Conservation (phyloP, 2,329 filamentous ascomycete genomes). For the Delphinella strobiligena region DNA sequence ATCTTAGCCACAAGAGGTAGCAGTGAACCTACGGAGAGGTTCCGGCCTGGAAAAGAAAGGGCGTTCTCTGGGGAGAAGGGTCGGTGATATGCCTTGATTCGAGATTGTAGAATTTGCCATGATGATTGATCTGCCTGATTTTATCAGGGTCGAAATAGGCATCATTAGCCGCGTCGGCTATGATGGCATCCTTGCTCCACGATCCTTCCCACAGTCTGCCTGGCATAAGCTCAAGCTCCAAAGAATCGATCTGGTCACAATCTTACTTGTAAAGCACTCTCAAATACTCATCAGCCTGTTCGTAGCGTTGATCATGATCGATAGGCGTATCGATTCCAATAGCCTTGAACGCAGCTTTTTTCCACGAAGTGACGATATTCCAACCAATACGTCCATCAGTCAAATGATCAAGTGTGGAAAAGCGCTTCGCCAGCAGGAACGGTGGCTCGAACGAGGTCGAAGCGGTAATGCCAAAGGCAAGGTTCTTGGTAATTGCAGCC, state of each 20-base stretch:
- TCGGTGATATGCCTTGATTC: conserved; percentile 33
- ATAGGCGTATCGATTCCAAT: conserved; percentile 47
- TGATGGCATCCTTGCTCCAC: conserved; percentile 45
- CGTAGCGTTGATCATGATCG: conserved; percentile 50
- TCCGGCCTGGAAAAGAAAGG: conserved; percentile 40
- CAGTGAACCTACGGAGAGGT: conserved; percentile 30
- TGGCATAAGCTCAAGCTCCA: no score
- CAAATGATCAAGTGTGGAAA: conserved; percentile 51
- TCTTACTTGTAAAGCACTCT: conserved; percentile 49
- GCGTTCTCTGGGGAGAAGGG: conserved; percentile 29
- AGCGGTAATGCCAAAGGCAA: conserved; percentile 51
- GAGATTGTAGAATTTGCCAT: conserved; percentile 42
- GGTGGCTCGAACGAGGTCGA: conserved; percentile 52
- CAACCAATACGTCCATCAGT: conserved; percentile 50
- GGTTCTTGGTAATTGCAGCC: conserved; percentile 54
- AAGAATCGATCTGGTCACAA: no score
- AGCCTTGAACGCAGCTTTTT: conserved; percentile 51
- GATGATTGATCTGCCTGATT: conserved; percentile 48
- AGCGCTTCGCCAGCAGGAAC: conserved; percentile 49
- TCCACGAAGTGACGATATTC: conserved; percentile 56
- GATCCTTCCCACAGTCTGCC: conserved; percentile 38
- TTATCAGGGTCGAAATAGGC: conserved; percentile 47
- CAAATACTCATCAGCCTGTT: conserved; percentile 50
- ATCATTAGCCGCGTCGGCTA: conserved; percentile 41
- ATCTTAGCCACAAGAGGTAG: background rate